phyloP scores from a whole-genome alignment of 345 rosid genomes.

The Streptanthus diversifolius region DNA sequence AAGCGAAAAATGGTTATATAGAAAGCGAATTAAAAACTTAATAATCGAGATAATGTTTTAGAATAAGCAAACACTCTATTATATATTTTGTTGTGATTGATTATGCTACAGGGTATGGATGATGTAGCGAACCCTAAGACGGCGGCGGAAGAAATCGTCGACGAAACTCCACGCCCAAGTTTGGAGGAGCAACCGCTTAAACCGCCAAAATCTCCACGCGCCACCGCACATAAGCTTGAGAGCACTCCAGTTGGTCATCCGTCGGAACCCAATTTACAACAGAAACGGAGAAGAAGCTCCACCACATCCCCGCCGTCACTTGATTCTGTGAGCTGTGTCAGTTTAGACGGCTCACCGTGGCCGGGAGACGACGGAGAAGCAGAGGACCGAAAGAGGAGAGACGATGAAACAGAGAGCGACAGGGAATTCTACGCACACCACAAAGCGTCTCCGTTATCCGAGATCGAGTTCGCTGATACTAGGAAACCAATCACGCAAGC shows the following conservation, averaged over 20 bases:
- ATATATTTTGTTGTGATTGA: too few relatives aligned
- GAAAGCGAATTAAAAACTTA: too few relatives aligned
- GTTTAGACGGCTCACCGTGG: slow-evolving; percentile 57
- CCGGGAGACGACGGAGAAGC: slow-evolving; percentile 30
- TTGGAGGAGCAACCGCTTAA: slow-evolving; percentile 39
- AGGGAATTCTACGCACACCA: slow-evolving; percentile 46
- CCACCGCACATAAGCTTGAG: slow-evolving; percentile 44
- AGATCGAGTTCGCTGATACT: slow-evolving; percentile 61
- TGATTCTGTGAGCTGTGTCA: slow-evolving; percentile 45
- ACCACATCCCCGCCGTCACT: slow-evolving; percentile 6
- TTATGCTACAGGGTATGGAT: slow-evolving; percentile 38
- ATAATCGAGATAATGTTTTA: too few relatives aligned
- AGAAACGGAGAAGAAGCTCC: slow-evolving; percentile 36
- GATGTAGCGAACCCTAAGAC: slow-evolving; percentile 43
- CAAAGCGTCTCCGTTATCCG: slow-evolving; percentile 73
- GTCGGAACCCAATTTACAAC: slow-evolving; percentile 45
- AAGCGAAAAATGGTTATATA: too few relatives aligned
- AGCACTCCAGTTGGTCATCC: slow-evolving; percentile 43
- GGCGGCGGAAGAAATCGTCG: slow-evolving; percentile 21
- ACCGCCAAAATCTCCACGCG: slow-evolving; percentile 44
- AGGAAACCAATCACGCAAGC: slow-evolving; percentile 76
- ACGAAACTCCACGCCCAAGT: slow-evolving; percentile 28
- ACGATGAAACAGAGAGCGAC: slow-evolving; percentile 33
- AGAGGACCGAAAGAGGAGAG: slow-evolving; percentile 3
- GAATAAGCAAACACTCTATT: too few relatives aligned